Evolutionary conservation across 768 basidiomycete genomes (phyloP), one percentile per base, ranked within the genome.

Genomic region (Hortiboletus flavorubellus): DNA sequence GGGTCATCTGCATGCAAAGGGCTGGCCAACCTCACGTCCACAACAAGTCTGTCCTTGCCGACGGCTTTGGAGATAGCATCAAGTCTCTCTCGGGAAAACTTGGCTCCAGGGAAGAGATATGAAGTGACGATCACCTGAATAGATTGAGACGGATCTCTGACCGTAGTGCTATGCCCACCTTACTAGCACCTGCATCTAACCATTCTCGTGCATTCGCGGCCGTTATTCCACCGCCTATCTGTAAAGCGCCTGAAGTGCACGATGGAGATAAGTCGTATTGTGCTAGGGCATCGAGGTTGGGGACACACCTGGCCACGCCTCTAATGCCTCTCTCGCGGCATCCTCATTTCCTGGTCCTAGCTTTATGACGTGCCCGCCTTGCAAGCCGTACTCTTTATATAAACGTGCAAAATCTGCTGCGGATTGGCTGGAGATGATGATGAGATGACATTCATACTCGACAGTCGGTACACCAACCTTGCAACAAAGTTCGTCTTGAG

Each of bases 281-380:
- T 8, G 26, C 49, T 46, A 43, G 42, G 7, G 21, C 18, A 40
- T 53, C 35, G 31, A 43, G 37, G 56, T 66, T 46, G 39, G 21
- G 21, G 33, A 45, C 57, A 30, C 35, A 86, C 91, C 85, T 69
- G 86, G 87, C 97, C 97, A 99, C 35, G 87, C 82, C 23, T 68
- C 68, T 31, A 98, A 75, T 2, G 95, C 94, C 52, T 91, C 86
- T 60, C 73, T 80, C 11, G 97, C 97, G n/a, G 95, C 92, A 16
- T 76, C 78, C 58, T 96, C 93, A 63, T 98, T 98, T 14, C 89
- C 82, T 3, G 86, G 83, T 2, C 97, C 97, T 7, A 99, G 82
- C 73, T 96, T 98, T 60, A 99, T 98, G 39, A 99, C 85, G 79
- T 99, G 97, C 1, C 93, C 96, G 0, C 96, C 97, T 52, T 77